Conservation (phyloP, 345 rosid species). For the Citrus australasica region DNA sequence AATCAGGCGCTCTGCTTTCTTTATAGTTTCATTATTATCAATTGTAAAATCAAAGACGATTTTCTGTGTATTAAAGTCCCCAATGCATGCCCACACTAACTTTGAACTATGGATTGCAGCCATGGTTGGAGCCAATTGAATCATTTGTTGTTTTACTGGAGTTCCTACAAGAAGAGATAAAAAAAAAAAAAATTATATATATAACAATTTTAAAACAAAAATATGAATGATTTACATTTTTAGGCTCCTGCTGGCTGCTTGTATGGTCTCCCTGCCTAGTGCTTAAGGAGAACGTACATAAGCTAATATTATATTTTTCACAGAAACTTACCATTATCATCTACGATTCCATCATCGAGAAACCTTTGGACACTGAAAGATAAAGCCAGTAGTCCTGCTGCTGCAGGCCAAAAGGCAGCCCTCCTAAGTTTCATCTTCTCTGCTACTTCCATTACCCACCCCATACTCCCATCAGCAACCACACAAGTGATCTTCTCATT, state of each 20-base stretch:
- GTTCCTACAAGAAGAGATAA: background rate
- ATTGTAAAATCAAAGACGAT: background rate
- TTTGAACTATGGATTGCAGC: background rate
- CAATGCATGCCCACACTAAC: conserved; percentile 5
- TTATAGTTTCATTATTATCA: background rate
- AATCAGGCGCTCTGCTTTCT: background rate
- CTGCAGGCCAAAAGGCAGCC: background rate
- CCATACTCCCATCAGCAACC: background rate
- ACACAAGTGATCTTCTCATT: conserved; percentile 3
- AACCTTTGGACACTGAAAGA: background rate
- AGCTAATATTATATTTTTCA: too few relatives aligned
- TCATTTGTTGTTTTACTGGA: background rate
- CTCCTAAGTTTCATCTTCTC: background rate
- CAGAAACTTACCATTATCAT: background rate
- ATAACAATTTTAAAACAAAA: too few relatives aligned
- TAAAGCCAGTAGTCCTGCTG: conserved; percentile 5
- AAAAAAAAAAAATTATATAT: too few relatives aligned
- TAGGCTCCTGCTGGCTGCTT: too few relatives aligned
- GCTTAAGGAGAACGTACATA: too few relatives aligned
- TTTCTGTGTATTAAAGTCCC: background rate
- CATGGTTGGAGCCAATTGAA: conserved; percentile 11
- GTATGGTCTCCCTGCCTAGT: too few relatives aligned
- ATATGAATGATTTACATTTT: too few relatives aligned
- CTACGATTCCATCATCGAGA: background rate
- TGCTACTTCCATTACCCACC: conserved; percentile 16